Conservation (phyloP, 1,284 basidiomycete species). For the Marasmius fiardii region DNA sequence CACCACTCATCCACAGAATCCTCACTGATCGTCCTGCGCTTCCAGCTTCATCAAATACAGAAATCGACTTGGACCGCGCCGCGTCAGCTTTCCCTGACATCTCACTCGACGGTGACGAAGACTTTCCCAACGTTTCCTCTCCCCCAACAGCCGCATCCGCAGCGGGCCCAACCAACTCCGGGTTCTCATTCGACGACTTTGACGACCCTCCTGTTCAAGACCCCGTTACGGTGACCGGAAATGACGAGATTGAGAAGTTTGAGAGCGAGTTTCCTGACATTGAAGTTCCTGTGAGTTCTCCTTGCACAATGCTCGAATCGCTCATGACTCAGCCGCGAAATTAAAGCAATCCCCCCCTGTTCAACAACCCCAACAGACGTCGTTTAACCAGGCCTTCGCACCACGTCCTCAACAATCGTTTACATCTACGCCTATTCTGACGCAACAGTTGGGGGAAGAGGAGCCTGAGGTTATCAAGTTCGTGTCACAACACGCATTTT, state of each 20-base stretch:
- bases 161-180: conserved; percentile 26
- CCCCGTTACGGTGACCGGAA: conserved; percentile 79
- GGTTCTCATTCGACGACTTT: conserved; percentile 68
- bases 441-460: conserved; percentile 70
- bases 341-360: conserved; percentile 15
- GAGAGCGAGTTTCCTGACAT: conserved; percentile 91
- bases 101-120: conserved; percentile 61
- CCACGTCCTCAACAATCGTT: conserved; percentile 72
- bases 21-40: not conserved
- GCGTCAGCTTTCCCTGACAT: conserved; percentile 86
- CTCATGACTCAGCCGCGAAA: not conserved
- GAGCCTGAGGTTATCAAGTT: conserved; percentile 89
- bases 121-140: conserved; percentile 42
- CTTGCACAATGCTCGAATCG: not conserved
- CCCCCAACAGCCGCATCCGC: conserved; percentile 25
- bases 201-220: conserved; percentile 42
- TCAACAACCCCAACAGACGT: conserved; percentile 30
- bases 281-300: conserved; percentile 51
- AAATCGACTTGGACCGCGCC: conserved; percentile 76
- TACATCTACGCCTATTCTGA: conserved; percentile 69
- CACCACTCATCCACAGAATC: not conserved
- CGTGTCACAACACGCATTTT: conserved; percentile 18
- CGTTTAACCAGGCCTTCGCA: conserved; percentile 58
- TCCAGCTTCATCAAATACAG: conserved; percentile 30
- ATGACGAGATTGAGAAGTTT: conserved; percentile 88